Percentiles rank a stretch among this genome's conserved stretches.
phyloP scores from a whole-genome alignment of 805 yeast species.

The Debaryomyces prosopidis region DNA sequence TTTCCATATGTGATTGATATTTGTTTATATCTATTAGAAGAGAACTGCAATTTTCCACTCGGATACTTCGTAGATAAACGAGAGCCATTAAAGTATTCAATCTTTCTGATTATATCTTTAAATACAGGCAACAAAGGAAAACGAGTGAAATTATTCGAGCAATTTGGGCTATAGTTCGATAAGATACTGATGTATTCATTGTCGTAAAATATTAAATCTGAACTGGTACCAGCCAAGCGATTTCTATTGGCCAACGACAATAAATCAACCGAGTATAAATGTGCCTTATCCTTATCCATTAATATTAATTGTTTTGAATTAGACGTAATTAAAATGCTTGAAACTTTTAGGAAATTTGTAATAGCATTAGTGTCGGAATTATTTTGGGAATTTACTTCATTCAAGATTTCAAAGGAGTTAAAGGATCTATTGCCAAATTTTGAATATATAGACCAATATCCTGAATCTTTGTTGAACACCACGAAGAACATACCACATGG shows the following conservation, averaged over 20 bases:
- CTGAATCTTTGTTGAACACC: slow-evolving; percentile 16
- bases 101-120: slow-evolving; percentile 22
- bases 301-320: slow-evolving; percentile 21
- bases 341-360: slow-evolving; percentile 25
- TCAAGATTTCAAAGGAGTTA: slow-evolving; percentile 21
- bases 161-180: slow-evolving; percentile 9
- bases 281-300: slow-evolving; percentile 12
- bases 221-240: slow-evolving; percentile 5
- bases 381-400: slow-evolving; percentile 17
- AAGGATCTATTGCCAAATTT: slow-evolving; percentile 34
- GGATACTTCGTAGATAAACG: slow-evolving; percentile 15
- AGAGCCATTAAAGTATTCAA: slow-evolving; percentile 17
- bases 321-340: slow-evolving; percentile 22
- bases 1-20: slow-evolving; percentile 29
- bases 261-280: slow-evolving; percentile 24
- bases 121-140: slow-evolving; percentile 33
- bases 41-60: slow-evolving; percentile 22
- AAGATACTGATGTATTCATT: slow-evolving; percentile 26
- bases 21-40: slow-evolving; percentile 24
- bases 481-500: slow-evolving; percentile 36
- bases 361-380: slow-evolving; percentile 11
- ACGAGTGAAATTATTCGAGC: slow-evolving; percentile 15
- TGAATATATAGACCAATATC: slow-evolving; percentile 32
- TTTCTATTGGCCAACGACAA: slow-evolving; percentile 4
- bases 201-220: slow-evolving; percentile 21